These are phyloP conservation scores for Oryza glumipatula DNA, from an alignment of 176 grass and related monocot species.

Conservation along the genomic window DNA sequence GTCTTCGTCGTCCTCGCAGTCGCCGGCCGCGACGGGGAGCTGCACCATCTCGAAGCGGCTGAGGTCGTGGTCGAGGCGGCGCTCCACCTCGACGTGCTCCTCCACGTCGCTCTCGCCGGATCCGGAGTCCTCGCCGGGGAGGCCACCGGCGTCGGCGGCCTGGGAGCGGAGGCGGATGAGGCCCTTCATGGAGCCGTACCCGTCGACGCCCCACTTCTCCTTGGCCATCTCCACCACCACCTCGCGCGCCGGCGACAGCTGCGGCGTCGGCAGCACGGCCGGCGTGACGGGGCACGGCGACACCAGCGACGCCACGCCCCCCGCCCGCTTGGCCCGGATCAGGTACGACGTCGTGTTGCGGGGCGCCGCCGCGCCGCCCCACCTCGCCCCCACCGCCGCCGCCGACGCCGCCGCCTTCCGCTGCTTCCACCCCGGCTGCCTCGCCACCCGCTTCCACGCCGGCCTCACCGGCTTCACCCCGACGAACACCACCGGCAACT, in stretches of 20 bases:
- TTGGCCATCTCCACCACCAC: slow-evolving; percentile 97
- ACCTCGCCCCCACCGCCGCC: slow-evolving; percentile 25
- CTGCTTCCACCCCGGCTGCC: slow-evolving; percentile 35
- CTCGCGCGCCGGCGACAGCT: slow-evolving; percentile 82
- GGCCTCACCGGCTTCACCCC: slow-evolving; percentile 38
- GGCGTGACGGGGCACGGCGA: slow-evolving; percentile 94
- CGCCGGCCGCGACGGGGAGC: slow-evolving; percentile 39
- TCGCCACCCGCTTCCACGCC: slow-evolving; percentile 48
- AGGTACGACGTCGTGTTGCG: slow-evolving; percentile 95
- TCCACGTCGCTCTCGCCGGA: slow-evolving; percentile 96
- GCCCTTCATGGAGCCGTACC: slow-evolving; percentile 97
- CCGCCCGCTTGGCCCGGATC: slow-evolving; percentile 85
- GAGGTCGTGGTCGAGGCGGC: slow-evolving; percentile 94
- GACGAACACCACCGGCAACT: slow-evolving; percentile 23
- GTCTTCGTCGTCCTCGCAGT: slow-evolving; percentile 20
- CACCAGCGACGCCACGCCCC: slow-evolving; percentile 75
- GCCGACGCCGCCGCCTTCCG: slow-evolving; percentile 16
- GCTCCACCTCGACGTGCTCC: slow-evolving; percentile 93
- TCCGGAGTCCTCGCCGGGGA: slow-evolving; percentile 55
- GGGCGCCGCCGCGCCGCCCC: slow-evolving; percentile 71
- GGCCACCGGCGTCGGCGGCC: slow-evolving; percentile 41
- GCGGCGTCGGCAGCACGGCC: slow-evolving; percentile 82
- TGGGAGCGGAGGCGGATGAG: slow-evolving; percentile 81
- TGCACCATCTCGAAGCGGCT: slow-evolving; percentile 99
- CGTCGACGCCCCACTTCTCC: slow-evolving; percentile 98